Evolutionary conservation across 2,329 filamentous ascomycete genomes (phyloP).

Genomic region (Colletotrichum karsti): DNA sequence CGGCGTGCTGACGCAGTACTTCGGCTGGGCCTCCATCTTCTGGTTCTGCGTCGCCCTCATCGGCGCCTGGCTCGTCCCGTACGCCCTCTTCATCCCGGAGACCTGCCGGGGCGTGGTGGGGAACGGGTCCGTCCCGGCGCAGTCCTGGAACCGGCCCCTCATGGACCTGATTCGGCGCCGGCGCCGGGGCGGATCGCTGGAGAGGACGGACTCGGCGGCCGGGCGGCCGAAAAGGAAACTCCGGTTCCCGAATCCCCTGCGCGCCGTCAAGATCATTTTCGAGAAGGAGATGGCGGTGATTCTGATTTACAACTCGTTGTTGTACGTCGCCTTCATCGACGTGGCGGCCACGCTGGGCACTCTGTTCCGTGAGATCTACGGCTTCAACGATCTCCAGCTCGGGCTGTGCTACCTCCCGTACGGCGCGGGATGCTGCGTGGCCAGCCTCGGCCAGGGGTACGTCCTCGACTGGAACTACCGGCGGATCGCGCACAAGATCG

Average conservation of each 20-base stretch:
- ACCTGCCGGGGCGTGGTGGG: constrained; percentile 68
- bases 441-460: constrained; percentile 64
- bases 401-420: constrained; percentile 65
- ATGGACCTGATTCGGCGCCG: constrained; percentile 56
- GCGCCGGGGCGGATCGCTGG: constrained; percentile 31
- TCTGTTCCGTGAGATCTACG: constrained; percentile 59
- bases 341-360: constrained; percentile 62
- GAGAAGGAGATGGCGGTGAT: constrained; percentile 67
- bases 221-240: constrained; percentile 49
- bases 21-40: constrained; percentile 75
- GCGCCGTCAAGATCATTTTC: constrained; percentile 60
- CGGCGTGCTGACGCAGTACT: constrained; percentile 68
- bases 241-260: constrained; percentile 64
- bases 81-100: constrained; percentile 65
- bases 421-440: constrained; percentile 57
- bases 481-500: constrained; percentile 68
- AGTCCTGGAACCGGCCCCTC: constrained; percentile 65
- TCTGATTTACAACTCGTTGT: constrained; percentile 58
- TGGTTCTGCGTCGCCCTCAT: constrained; percentile 72
- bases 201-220: constrained; percentile 40
- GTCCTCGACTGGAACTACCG: constrained; percentile 75
- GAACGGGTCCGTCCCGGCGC: constrained; percentile 68
- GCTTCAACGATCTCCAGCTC: constrained; percentile 58
- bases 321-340: constrained; percentile 66
- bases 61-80: constrained; percentile 59